Base-by-base conservation (phyloP, 129 eudicot genomes). In the Flaveria linearis region DNA sequence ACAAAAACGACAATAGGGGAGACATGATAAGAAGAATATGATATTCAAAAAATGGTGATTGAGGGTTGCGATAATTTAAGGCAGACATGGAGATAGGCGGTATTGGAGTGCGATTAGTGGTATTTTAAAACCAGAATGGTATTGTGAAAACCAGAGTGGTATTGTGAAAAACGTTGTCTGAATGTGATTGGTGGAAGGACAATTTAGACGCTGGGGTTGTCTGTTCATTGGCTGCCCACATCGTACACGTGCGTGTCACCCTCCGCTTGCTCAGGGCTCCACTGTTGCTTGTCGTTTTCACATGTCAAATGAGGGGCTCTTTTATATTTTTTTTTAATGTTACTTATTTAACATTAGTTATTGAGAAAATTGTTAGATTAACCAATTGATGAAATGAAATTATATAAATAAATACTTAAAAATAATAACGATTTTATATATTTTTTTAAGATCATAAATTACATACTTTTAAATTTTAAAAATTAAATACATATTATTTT, bases 151-250 rank as follows among this genome's bases (percentile, higher is more conserved):
- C 82, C 82, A 71, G 57, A 41, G 68, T 72, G 50, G 78, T 80
- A 39, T 51, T 72, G 14, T 4, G 58, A 5, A 64, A 79, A 72
- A 72, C 50, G 83, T n/a, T 80, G 78, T 64, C 60, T 73, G 39
- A 42, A 0, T 79, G 0, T 80, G 78, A 72, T 80, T 80, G 83
- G 83, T 55, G 8, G 73, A 72, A 80, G 68, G 68, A 80, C 73
- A 49, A 9, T 79, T 17, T 22, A 11, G 49, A 9, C 17, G 51
- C 55, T 43, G 41, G 41, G 36, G 39, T 33, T 46, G 76, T 61
- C 72, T 58, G 73, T 5, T 41, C 9, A 0, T n/a, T 75, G 7
- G 22, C 16, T 62, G 63, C 33, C 73, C 79, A 75, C 76, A 70
- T 78, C 70, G 71, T 78, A 78, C 82, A 71, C 77, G 72, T 64